Evolutionary conservation across 2,329 filamentous ascomycete genomes (phyloP).

Genomic region (Pyricularia grisea): DNA sequence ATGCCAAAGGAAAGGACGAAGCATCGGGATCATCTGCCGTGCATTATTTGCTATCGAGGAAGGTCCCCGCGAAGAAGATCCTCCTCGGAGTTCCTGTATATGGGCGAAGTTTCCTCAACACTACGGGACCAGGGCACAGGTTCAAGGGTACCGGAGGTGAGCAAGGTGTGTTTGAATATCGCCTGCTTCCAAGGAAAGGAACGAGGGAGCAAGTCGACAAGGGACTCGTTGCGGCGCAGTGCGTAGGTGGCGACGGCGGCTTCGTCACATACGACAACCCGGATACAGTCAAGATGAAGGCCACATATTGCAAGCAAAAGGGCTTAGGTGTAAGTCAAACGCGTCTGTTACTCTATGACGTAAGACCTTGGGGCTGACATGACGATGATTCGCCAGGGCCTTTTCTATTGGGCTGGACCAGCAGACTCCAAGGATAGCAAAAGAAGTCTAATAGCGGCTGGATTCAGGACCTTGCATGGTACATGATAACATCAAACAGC

Average conservation of each 20-base stretch:
- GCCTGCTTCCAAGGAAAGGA: constrained; percentile 51
- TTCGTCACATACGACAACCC: constrained; percentile 76
- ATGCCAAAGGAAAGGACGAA: constrained; percentile 48
- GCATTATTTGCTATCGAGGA: constrained; percentile 53
- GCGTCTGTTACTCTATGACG: constrained; percentile 6
- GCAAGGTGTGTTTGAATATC: constrained; percentile 66
- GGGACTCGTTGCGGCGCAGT: constrained; percentile 59
- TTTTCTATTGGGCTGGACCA: constrained; percentile 78
- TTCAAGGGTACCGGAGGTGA: constrained; percentile 48
- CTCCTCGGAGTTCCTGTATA: constrained; percentile 68
- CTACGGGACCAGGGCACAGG: constrained; percentile 53
- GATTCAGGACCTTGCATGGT: constrained; percentile 48
- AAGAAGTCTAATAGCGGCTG: constrained; percentile 47
- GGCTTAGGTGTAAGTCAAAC: constrained; percentile 48
- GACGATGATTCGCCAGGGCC: constrained; percentile 36
- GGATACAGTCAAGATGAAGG: constrained; percentile 67
- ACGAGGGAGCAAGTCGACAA: constrained; percentile 61
- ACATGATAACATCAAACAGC: background rate
- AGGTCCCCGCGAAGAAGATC: constrained; percentile 62
- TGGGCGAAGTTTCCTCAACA: constrained; percentile 64
- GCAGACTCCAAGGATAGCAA: constrained; percentile 53
- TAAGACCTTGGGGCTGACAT: background rate
- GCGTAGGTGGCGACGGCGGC: constrained; percentile 62
- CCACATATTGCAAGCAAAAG: constrained; percentile 61
- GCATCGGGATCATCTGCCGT: constrained; percentile 59